Evolutionary conservation across 192 early-diverging fungal species (phyloP), one percentile per base, ranked within the genome.

Genomic region (Phlyctochytrium arcticum): DNA sequence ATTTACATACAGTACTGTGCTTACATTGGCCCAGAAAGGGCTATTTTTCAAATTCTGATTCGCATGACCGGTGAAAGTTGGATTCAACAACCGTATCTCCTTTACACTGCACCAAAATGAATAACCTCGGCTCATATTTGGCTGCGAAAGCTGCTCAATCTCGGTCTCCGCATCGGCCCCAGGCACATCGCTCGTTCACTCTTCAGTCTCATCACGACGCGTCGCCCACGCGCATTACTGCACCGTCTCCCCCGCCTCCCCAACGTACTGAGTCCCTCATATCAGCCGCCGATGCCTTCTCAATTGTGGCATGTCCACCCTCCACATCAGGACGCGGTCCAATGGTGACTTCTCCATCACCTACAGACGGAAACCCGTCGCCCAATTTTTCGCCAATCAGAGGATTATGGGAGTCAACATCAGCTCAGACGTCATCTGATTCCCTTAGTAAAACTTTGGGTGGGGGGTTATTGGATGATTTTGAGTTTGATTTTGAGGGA

Each of bases 91-190:
- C n/a, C n/a, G n/a, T n/a, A n/a, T n/a, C n/a, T n/a, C n/a, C n/a
- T n/a, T n/a, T n/a, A n/a, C n/a, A n/a, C n/a, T n/a, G n/a, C n/a
- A n/a, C 39, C 31, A 21, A 48, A 4, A 66, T 66, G 64, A 57
- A 26, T 30, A 57, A 57, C 31, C 54, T 66, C 24, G 31, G 54
- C 37, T 57, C 64, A 5, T 66, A 66, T 27, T 36, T 66, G n/a
- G 64, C 64, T 30, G 64, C 64, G 10, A 66, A 66, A 57, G 64
- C 53, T 24, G 64, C 64, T 19, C 64, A 54, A 24, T 47, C 60
- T 49, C 24, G 30, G 47, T 23, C 19, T 10, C 53, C 7, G 8
- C 31, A 30, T 24, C 23, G 12, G 21, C 42, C 0, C 7, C 59
- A 5, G 17, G 35, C 2, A 32, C n/a, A 3, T 46, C 31, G 15